phyloP scores from a whole-genome alignment of 192 early-diverging fungal species.

The Fimicolochytrium jonesii region DNA sequence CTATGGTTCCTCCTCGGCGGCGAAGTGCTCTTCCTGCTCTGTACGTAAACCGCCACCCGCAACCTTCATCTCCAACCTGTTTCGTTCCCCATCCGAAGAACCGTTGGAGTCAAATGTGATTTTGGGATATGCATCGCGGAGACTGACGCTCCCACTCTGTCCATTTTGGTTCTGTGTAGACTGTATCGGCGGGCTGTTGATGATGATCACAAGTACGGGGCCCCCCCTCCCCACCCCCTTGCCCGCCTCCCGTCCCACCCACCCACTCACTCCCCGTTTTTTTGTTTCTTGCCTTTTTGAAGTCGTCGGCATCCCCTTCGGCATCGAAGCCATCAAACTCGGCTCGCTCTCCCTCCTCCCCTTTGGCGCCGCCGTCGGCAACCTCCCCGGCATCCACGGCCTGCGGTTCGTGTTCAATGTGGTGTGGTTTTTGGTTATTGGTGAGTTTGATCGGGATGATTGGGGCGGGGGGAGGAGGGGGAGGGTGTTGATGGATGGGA shows the following conservation, averaged over 20 bases:
- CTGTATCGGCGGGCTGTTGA: constrained; percentile 9
- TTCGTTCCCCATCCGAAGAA: too few relatives aligned
- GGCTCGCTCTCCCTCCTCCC: constrained; percentile 2
- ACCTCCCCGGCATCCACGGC: neutral
- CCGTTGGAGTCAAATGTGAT: too few relatives aligned
- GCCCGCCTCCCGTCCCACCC: too few relatives aligned
- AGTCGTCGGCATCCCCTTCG: constrained; percentile 21
- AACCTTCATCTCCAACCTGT: neutral
- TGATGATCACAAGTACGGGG: constrained; percentile 5
- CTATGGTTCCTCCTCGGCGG: constrained; percentile 19
- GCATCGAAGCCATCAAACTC: constrained; percentile 20
- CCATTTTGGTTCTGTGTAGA: neutral
- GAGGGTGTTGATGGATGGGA: too few relatives aligned
- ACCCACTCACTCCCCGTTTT: too few relatives aligned
- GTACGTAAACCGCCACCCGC: neutral
- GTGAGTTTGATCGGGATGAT: neutral
- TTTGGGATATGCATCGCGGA: too few relatives aligned
- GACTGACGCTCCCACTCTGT: neutral
- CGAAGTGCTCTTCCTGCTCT: constrained; percentile 15
- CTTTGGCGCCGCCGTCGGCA: neutral
- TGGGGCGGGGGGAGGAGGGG: too few relatives aligned
- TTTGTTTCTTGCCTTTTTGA: neutral
- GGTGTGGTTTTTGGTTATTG: constrained; percentile 15
- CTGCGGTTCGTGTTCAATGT: constrained; percentile 15
- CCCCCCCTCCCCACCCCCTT: neutral